A percentile compares a stretch with the other conserved stretches of the same genome.
These are phyloP conservation scores for Inga leiocalycina DNA, from an alignment of 306 rosid genomes.

Conservation along the genomic window DNA sequence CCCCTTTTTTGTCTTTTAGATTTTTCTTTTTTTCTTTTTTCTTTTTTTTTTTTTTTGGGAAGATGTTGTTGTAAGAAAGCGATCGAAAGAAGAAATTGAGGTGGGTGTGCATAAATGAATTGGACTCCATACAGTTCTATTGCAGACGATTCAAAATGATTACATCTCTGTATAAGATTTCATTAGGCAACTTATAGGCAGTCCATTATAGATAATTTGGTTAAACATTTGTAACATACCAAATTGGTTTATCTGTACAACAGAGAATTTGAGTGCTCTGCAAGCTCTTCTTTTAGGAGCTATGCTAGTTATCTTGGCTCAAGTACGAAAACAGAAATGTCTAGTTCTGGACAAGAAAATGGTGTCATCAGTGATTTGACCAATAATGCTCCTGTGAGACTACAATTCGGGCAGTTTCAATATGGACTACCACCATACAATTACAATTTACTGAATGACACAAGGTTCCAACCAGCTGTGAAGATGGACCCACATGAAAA, in stretches of 20 bases:
- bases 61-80: no score
- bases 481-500: constrained; percentile 65
- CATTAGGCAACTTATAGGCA: neutral
- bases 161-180: neutral
- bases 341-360: constrained; percentile 32
- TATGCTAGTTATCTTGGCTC: constrained; percentile 33
- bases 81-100: no score
- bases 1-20: no score
- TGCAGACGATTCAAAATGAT: neutral
- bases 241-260: constrained; percentile 3
- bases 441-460: constrained; percentile 53
- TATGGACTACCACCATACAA: constrained; percentile 62
- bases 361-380: constrained; percentile 32
- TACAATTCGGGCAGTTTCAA: constrained; percentile 66
- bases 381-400: constrained; percentile 55
- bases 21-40: no score
- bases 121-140: neutral
- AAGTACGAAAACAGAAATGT: constrained; percentile 16
- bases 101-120: neutral
- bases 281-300: constrained; percentile 40
- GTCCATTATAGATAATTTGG: constrained; percentile 6
- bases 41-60: no score
- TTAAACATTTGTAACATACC: neutral
- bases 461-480: constrained; percentile 59
- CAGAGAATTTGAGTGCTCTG: constrained; percentile 82